Base-by-base conservation (phyloP, 257 asterid species). In the Petunia axillaris region DNA sequence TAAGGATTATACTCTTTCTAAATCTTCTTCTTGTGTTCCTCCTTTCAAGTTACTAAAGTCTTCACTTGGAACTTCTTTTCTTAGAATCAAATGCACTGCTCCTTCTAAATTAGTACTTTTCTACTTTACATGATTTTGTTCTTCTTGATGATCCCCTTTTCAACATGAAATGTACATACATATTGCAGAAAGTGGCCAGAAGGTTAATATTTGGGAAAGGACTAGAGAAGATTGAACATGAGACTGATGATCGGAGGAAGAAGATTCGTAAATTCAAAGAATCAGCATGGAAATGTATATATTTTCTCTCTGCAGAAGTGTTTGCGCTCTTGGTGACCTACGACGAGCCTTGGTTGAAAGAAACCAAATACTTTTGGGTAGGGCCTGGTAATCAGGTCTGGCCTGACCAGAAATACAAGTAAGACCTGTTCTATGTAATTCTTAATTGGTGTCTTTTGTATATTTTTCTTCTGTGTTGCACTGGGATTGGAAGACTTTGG, bases 251-350 rank as follows among this genome's bases (percentile, higher is more conserved):
- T 39, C 85, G 83, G 48, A 89, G 85, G 79, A 96, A 91, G 91
- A 94, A 90, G 84, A 87, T 94, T 71, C 62, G 88, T 53, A 96
- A 96, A 87, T 96, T 96, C 93, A 92, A 93, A 87, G 98, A 94
- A 84, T 96, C 99, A 38, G 98, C 98, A 44, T 96, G 99, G 99
- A 96, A 94, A 84, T 96, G 93, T 54, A 82, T 96, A 75, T 96
- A 93, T 80, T 96, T 53, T 86, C 98, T 94, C 82, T 96, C 98
- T 9, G 98, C 98, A 6, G 99, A 96, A 87, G 50, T 91, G 53
- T 89, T 91, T 39, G 96, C 98, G 60, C 89, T 94, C 80, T 83
- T 84, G 15, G 98, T 94, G 82, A 91, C 97, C 76, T 91, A 89
- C 85, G 80, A 94, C 46, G 99, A 96, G 89, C 98, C 98, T 73